phyloP scores from a whole-genome alignment of 2,329 filamentous ascomycete species.

The Fusarium coffeatum region DNA sequence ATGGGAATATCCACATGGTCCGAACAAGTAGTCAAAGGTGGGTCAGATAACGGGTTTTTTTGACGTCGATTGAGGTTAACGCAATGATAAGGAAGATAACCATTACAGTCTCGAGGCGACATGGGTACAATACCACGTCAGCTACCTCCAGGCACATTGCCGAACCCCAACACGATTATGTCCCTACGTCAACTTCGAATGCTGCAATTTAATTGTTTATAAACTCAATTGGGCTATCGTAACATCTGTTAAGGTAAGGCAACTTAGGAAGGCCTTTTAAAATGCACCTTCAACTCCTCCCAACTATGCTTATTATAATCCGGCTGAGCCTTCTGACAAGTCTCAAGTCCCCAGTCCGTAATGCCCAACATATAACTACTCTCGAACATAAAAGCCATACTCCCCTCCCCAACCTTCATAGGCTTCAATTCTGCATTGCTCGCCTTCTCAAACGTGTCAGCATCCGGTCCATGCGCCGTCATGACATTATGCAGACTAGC shows the following conservation, averaged over 20 bases:
- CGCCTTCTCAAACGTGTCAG: slow-evolving; percentile 66
- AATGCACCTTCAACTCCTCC: slow-evolving; percentile 51
- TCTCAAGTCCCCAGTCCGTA: slow-evolving; percentile 74
- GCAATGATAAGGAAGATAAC: neutral
- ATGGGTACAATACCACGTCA: neutral
- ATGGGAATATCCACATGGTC: neutral
- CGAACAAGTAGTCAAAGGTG: neutral
- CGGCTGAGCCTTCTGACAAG: slow-evolving; percentile 69
- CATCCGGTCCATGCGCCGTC: slow-evolving; percentile 74
- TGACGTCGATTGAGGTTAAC: neutral
- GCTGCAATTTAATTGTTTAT: neutral
- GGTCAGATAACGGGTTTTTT: neutral
- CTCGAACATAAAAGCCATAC: slow-evolving; percentile 78
- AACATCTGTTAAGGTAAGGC: no score
- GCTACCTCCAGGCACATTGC: neutral
- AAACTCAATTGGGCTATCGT: neutral
- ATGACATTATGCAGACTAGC: slow-evolving; percentile 76
- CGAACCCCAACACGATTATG: neutral
- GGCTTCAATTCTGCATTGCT: slow-evolving; percentile 65
- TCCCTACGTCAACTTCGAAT: neutral
- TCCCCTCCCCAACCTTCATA: slow-evolving; percentile 68
- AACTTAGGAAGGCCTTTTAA: slow-evolving; percentile 28
- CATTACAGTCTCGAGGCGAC: no score
- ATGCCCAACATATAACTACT: slow-evolving; percentile 77
- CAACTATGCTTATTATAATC: slow-evolving; percentile 83